A percentile compares a stretch with the other conserved stretches of the same genome.
phyloP scores from a whole-genome alignment of 768 basidiomycete genomes.

The Infundibulicybe gibba region DNA sequence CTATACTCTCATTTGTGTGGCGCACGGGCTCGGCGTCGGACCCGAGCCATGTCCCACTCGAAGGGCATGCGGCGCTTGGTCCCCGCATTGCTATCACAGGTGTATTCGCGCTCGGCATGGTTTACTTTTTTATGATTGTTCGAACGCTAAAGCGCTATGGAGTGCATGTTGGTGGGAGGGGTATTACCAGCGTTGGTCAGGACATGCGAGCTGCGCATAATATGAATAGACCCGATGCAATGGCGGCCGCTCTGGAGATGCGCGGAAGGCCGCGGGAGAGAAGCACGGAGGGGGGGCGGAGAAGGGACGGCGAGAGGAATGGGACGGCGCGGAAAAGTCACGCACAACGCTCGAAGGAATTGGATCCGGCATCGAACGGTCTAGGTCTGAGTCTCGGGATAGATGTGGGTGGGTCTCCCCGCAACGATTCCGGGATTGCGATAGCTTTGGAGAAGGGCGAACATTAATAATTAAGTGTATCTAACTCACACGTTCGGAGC shows the following conservation, averaged over 20 bases:
- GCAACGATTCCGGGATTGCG: neutral
- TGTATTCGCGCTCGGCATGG: conserved; percentile 45
- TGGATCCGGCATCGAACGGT: neutral
- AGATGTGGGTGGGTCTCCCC: neutral
- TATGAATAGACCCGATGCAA: neutral
- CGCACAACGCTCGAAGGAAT: neutral
- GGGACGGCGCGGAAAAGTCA: neutral
- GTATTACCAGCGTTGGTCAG: neutral
- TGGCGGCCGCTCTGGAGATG: neutral
- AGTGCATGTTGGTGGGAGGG: neutral
- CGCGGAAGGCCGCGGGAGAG: neutral
- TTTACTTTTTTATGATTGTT: conserved; percentile 51
- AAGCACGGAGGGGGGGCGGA: neutral
- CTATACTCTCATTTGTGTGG: conserved; percentile 65
- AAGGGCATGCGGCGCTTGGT: conserved; percentile 30
- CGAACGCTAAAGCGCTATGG: conserved; percentile 51
- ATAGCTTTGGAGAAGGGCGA: neutral
- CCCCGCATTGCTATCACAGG: conserved; percentile 47
- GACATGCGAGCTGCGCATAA: neutral
- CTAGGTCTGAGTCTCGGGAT: neutral
- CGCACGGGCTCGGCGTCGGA: conserved; percentile 42
- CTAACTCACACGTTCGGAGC: too few relatives aligned
- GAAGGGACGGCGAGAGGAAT: neutral
- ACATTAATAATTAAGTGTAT: too few relatives aligned
- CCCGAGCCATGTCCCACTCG: conserved; percentile 20